A percentile compares a stretch with the other conserved stretches of the same genome.
Evolutionary conservation across 148 eudicot species (phyloP).

Genomic region (Camellia japonica): DNA sequence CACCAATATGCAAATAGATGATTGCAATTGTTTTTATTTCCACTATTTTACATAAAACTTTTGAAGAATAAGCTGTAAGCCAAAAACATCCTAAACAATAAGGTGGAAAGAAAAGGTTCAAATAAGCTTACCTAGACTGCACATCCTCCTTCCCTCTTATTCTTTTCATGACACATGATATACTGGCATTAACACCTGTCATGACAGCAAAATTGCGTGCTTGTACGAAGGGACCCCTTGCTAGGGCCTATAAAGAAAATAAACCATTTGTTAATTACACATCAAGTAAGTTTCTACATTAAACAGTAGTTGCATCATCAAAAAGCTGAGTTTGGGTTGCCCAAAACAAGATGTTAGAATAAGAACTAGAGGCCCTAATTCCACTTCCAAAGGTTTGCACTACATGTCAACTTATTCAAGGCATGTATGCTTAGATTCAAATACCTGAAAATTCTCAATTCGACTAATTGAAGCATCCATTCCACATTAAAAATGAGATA

Average conservation of each 20-base stretch:
- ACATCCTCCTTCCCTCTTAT: slow-evolving; percentile 90
- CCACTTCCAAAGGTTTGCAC: not conserved
- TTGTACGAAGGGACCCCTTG: slow-evolving; percentile 87
- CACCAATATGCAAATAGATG: not conserved
- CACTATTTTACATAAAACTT: not conserved
- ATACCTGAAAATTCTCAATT: no score
- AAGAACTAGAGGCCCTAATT: not conserved
- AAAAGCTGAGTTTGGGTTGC: not conserved
- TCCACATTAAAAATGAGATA: no score
- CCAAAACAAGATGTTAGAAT: not conserved
- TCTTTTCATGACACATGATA: slow-evolving; percentile 76
- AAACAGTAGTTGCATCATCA: not conserved
- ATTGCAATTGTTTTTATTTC: not conserved
- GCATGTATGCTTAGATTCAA: no score
- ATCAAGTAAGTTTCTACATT: not conserved
- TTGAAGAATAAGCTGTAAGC: not conserved
- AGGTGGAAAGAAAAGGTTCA: not conserved
- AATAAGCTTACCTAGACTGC: slow-evolving; percentile 56
- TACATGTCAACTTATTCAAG: not conserved
- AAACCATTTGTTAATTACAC: not conserved
- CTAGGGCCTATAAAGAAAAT: slow-evolving; percentile 58
- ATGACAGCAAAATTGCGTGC: slow-evolving; percentile 96
- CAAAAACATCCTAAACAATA: not conserved
- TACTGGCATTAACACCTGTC: slow-evolving; percentile 90
- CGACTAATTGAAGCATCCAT: no score